Conservation (phyloP, 2,329 filamentous ascomycete genomes). For the Alternaria sp. region DNA sequence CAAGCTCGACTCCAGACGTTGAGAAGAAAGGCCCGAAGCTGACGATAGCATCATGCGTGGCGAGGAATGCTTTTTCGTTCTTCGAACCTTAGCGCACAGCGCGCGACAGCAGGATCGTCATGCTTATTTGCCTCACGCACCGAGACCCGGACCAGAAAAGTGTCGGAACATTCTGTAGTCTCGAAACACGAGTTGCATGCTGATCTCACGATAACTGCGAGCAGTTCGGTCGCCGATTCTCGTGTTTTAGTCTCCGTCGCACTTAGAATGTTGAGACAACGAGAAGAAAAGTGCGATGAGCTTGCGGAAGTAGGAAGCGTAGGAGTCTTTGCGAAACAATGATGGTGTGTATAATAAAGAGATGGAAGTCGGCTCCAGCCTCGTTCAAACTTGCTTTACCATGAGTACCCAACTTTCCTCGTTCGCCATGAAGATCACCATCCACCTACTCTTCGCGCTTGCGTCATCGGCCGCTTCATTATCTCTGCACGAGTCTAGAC, state of each 20-base stretch:
- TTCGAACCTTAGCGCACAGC: not conserved
- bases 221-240: not conserved
- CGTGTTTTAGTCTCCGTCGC: not conserved
- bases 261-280: not conserved
- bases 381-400: not conserved
- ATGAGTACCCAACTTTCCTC: not conserved
- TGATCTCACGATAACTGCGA: not conserved
- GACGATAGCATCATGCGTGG: not conserved
- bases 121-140: not conserved
- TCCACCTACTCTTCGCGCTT: not conserved
- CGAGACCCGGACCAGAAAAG: not conserved
- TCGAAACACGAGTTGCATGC: not conserved
- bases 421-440: not conserved
- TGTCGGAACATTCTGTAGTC: not conserved
- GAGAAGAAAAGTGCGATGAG: not conserved
- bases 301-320: not conserved
- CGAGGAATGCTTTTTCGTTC: not conserved
- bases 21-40: not conserved
- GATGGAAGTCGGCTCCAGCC: not conserved
- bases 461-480: not conserved
- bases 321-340: not conserved
- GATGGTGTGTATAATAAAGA: not conserved
- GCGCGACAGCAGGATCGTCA: not conserved
- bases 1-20: not conserved
- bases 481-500: not conserved